Evolutionary conservation across 192 early-diverging fungal genomes (phyloP).

Genomic region (Coemansia sp.): DNA sequence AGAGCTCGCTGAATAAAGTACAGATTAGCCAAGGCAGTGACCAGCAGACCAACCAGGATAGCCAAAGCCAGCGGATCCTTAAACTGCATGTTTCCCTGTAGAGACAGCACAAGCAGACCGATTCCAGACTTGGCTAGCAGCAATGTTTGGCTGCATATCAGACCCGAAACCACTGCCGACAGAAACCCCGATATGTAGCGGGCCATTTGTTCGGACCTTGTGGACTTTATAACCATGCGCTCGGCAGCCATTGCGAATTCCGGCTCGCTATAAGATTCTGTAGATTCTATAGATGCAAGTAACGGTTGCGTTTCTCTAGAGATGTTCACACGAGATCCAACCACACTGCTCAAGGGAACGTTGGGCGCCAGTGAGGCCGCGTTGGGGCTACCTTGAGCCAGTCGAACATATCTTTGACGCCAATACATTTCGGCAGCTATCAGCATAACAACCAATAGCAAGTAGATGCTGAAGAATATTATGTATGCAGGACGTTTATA

Average conservation of each 20-base stretch:
- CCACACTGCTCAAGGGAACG: constrained; percentile 5
- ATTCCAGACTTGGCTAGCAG: constrained; percentile 77
- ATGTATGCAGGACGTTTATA: constrained; percentile 68
- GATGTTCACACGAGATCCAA: background rate
- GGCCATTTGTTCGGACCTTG: constrained; percentile 24
- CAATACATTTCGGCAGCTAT: constrained; percentile 48
- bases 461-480: constrained; percentile 60
- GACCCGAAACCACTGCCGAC: constrained; percentile 68
- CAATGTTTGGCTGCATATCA: constrained; percentile 69
- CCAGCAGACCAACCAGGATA: constrained; percentile 58
- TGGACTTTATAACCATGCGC: constrained; percentile 9
- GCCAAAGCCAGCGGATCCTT: constrained; percentile 67
- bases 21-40: constrained; percentile 55
- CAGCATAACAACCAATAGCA: constrained; percentile 52
- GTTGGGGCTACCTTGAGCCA: background rate
- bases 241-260: constrained; percentile 13
- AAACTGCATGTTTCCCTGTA: constrained; percentile 64
- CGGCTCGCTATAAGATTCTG: constrained; percentile 6
- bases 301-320: constrained; percentile 5
- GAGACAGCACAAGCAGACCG: constrained; percentile 64
- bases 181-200: constrained; percentile 56
- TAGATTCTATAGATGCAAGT: constrained; percentile 11
- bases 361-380: constrained; percentile 1
- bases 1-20: constrained; percentile 77
- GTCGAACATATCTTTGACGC: constrained; percentile 24